Conservation (phyloP, 1,284 basidiomycete species). For the Albatrellus sp. region DNA sequence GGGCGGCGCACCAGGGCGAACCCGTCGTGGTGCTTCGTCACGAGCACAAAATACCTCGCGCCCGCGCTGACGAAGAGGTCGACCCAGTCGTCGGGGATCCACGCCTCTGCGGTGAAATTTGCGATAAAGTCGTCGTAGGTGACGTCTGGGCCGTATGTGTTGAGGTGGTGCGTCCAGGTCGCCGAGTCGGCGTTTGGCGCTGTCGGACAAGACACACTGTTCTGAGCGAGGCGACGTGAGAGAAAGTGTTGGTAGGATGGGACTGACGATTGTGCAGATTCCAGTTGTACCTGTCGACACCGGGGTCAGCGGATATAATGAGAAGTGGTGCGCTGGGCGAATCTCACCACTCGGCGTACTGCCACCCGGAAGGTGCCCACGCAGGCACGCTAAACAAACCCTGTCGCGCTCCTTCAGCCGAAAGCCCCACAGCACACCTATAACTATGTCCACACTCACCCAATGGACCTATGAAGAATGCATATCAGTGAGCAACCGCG, state of each 20-base stretch:
- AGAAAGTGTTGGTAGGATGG: not conserved
- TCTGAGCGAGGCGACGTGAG: not conserved
- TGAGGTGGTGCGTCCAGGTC: constrained; percentile 36
- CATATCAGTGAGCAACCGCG: not conserved
- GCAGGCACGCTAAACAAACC: constrained; percentile 39
- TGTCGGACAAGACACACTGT: not conserved
- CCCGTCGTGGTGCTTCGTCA: constrained; percentile 42
- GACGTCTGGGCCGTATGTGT: constrained; percentile 34
- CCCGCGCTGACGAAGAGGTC: constrained; percentile 42
- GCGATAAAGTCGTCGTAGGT: constrained; percentile 48
- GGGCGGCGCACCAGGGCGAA: constrained; percentile 23
- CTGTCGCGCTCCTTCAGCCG: constrained; percentile 2
- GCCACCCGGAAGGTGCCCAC: constrained; percentile 22
- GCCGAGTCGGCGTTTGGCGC: constrained; percentile 21
- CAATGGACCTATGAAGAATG: constrained; percentile 35
- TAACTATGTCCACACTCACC: constrained; percentile 16
- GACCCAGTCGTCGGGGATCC: constrained; percentile 41
- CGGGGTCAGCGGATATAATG: not conserved
- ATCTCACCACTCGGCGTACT: constrained; percentile 49
- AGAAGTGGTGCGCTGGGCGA: constrained; percentile 10
- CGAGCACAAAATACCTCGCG: constrained; percentile 50
- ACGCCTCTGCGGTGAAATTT: constrained; percentile 37
- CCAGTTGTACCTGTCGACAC: constrained; percentile 22
- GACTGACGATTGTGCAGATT: constrained; percentile 21
- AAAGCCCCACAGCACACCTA: not conserved